Evolutionary conservation across 306 rosid genomes (phyloP).

Genomic region (Sophora flavescens): DNA sequence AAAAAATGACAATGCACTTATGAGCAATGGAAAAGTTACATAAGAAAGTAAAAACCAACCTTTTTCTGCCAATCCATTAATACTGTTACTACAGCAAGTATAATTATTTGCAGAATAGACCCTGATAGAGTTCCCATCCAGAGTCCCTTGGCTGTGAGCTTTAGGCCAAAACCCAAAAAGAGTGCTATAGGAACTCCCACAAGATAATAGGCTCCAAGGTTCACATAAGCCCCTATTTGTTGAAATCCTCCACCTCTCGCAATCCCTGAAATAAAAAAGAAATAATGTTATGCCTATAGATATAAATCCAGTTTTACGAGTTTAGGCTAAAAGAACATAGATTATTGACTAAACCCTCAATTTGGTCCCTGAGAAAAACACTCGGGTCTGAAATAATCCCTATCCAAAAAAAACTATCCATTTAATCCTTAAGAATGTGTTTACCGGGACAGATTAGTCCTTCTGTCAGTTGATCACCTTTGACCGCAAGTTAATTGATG

Average conservation of each 20-base stretch:
- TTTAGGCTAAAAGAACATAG: neutral
- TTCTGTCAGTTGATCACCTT: too few relatives aligned
- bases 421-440: too few relatives aligned
- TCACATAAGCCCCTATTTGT: conserved; percentile 50
- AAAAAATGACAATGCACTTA: neutral
- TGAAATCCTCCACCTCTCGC: conserved; percentile 62
- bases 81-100: conserved; percentile 40
- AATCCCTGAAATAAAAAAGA: conserved; percentile 33
- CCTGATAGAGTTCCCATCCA: conserved; percentile 58
- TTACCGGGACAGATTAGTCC: too few relatives aligned
- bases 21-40: conserved; percentile 1
- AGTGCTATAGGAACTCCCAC: conserved; percentile 48
- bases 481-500: too few relatives aligned
- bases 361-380: too few relatives aligned
- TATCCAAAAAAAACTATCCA: too few relatives aligned
- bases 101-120: conserved; percentile 38
- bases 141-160: conserved; percentile 49
- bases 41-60: conserved; percentile 28
- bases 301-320: neutral
- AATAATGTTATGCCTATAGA: conserved; percentile 1
- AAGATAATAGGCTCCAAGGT: conserved; percentile 59
- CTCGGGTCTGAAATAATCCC: too few relatives aligned
- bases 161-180: conserved; percentile 47
- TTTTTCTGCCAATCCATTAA: conserved; percentile 55
- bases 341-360: too few relatives aligned